Conservation (phyloP, 306 rosid species). For the Elaeagnus macrophylla region DNA sequence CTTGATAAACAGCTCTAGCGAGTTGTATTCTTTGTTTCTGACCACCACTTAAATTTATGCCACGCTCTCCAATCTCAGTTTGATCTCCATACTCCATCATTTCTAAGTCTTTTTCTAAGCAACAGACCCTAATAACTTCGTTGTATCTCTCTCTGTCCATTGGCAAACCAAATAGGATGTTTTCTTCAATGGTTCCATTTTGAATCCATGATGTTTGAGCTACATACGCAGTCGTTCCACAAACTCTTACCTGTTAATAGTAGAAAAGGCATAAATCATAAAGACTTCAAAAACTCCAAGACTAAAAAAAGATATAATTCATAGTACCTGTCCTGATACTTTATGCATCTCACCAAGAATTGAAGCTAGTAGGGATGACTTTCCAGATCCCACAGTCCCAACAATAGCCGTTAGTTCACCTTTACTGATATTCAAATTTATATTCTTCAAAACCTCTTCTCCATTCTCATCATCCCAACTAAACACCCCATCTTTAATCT, state of each 20-base stretch:
- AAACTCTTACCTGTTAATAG: constrained; percentile 60
- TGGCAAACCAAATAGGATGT: constrained; percentile 70
- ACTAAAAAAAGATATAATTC: too few relatives aligned
- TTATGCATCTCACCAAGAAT: constrained; percentile 92
- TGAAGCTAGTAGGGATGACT: constrained; percentile 82
- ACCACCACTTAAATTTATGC: constrained; percentile 94
- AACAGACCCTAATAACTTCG: constrained; percentile 67
- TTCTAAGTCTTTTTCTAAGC: constrained; percentile 83
- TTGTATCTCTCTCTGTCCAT: constrained; percentile 60
- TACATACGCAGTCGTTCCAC: constrained; percentile 82
- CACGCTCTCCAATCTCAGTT: constrained; percentile 97
- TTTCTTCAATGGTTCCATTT: constrained; percentile 86
- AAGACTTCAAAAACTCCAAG: too few relatives aligned
- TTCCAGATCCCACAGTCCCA: constrained; percentile 90
- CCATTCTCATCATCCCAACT: constrained; percentile 78
- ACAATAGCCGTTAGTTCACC: constrained; percentile 82
- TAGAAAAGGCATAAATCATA: neutral
- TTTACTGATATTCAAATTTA: constrained; percentile 48
- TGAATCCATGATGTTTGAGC: constrained; percentile 99
- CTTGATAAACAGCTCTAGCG: constrained; percentile 88
- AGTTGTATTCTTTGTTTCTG: constrained; percentile 95
- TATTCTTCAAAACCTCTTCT: constrained; percentile 43
- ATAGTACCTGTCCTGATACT: constrained; percentile 63
- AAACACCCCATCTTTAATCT: constrained; percentile 57
- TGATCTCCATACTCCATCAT: constrained; percentile 93